Base-by-base conservation (phyloP, 1,139 yeast species). In the Hansenula lynferdii region DNA sequence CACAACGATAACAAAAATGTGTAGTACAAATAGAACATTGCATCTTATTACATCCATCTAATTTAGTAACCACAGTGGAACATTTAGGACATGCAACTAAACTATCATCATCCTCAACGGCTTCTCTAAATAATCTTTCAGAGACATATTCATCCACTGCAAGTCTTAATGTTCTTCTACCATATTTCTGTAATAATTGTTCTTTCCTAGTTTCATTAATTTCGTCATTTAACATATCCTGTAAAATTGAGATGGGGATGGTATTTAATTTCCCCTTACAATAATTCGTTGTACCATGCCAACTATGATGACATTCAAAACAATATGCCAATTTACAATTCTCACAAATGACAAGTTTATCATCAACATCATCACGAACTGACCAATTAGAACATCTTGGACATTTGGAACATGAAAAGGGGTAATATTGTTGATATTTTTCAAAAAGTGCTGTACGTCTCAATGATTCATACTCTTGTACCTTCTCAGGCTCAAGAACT, bases 31-130 rank as follows among this genome's bases (percentile, higher is more conserved):
- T 60, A 0, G 67, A 48, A 51, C 89, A 80, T 23, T 65, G 68
- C 82, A 81, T 79, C 51, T 77, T 79, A 52, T 81, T 80, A 54
- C 89, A 81, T 4, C 89, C 89, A 49, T 77, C 83, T 14, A 70
- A 60, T 46, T 77, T 69, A 44, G 79, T 80, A n/a, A 78, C 72
- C 4, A 72, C 72, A 1, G 72, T 54, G 10, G 56, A 56, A 51
- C 89, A 81, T 3, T 61, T 60, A 0, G 90, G 87, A 49, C 87
- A 81, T 36, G 62, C 58, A 11, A 61, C 64, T 36, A 75, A 56
- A 22, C 66, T 68, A 8, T 70, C 64, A 10, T 64, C 63, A 10
- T 62, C 61, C 14, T 53, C 56, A 36, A 79, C 54, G 44, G 76
- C 64, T 33, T 68, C 64, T 37, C 69, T 64, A 49, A 80, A 70